Conservation (phyloP, 371 early-diverging fungal species). For the Synchytrium microbalum region DNA sequence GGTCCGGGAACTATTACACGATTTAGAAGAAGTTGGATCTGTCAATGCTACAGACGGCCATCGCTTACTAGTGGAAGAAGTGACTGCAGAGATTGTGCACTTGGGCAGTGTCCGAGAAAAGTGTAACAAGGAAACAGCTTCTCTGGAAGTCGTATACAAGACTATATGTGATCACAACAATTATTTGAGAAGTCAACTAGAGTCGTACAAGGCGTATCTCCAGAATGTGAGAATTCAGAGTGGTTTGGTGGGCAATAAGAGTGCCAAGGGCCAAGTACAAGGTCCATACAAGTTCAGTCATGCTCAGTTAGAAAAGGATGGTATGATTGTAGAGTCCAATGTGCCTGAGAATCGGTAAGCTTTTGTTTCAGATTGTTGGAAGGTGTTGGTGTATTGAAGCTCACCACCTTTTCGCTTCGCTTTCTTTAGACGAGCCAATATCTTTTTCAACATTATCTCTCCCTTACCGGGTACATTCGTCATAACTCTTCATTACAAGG, state of each 20-base stretch:
- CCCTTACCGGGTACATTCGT: conserved; percentile 84
- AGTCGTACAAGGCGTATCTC: conserved; percentile 88
- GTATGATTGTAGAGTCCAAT: conserved; percentile 84
- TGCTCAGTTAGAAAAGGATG: conserved; percentile 76
- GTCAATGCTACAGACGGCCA: conserved; percentile 70
- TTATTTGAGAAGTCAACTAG: conserved; percentile 78
- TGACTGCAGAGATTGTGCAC: conserved; percentile 75
- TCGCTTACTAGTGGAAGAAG: conserved; percentile 77
- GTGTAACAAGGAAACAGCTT: conserved; percentile 66
- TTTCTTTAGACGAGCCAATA: conserved; percentile 62
- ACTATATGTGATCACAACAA: conserved; percentile 92
- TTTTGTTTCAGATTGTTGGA: conserved; percentile 1
- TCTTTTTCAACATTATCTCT: conserved; percentile 79
- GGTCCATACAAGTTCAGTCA: conserved; percentile 69
- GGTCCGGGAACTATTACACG: conserved; percentile 81
- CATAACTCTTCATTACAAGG: conserved; percentile 82
- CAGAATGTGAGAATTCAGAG: conserved; percentile 87
- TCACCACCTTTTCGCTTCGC: background rate
- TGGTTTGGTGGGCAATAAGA: conserved; percentile 26
- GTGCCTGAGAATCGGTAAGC: conserved; percentile 77
- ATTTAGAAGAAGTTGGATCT: conserved; percentile 71
- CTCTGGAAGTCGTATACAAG: conserved; percentile 76
- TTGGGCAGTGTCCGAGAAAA: conserved; percentile 83
- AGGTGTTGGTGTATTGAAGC: conserved; percentile 3
- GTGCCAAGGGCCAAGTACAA: conserved; percentile 27